Evolutionary conservation across 176 grass and related monocot species (phyloP), one percentile per base, ranked within the genome.

Genomic region (Hsuehochloa calcarea): DNA sequence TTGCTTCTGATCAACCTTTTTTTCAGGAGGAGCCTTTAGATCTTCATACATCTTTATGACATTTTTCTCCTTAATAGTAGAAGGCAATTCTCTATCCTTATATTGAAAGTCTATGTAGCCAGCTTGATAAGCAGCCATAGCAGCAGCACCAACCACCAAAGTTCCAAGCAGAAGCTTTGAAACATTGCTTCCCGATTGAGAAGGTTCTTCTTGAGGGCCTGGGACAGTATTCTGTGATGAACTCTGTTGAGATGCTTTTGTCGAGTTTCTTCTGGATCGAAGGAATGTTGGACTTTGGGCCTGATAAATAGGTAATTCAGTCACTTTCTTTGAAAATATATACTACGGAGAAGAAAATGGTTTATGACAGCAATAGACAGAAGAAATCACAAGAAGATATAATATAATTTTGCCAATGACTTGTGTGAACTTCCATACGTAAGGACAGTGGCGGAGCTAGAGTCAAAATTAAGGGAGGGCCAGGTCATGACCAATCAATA

Each of bases 151-250:
- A 68, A 94, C 75, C 12, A 91, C 45, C 75, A 93, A 37, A 77
- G 92, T 82, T 25, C 96, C 96, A 90, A 99, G 27, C 44, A 92
- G n/a, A 75, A 98, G 3, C 73, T 92, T 87, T 20, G 89, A 82
- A 82, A 90, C 66, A 83, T 72, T 65, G 81, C 85, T 90, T 79
- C 81, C 82, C 23, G 93, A 90, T 72, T 86, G 68, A 80, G 90
- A 69, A 90, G 82, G 71, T 75, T 90, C 67, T 90, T 80, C 70
- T 77, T 84, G 72, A 82, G 89, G 70, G 54, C 51, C 47, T 26
- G 93, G 80, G 77, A 23, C 56, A 84, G 79, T 22, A 77, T 85
- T 95, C 71, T 85, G 80, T 39, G 89, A 60, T 51, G 93, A 59
- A 87, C 69, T 85, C 25, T 69, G 89, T 72, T 88, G 80, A 92